phyloP scores from a whole-genome alignment of 345 rosid genomes.

The Gossypium herbaceum region DNA sequence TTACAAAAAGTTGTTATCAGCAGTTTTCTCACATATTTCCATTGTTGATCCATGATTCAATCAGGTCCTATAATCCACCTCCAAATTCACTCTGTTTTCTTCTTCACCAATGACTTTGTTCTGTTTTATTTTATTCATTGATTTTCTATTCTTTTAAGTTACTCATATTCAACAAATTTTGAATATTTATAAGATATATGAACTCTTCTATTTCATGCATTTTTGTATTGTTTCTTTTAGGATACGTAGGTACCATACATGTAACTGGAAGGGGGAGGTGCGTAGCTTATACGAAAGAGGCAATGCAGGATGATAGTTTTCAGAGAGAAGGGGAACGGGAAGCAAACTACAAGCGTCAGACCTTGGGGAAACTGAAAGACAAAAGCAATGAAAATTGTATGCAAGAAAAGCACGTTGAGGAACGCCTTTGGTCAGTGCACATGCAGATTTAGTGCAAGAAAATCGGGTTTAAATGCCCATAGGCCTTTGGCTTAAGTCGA shows the following conservation, averaged over 20 bases:
- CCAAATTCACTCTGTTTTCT: too few relatives aligned
- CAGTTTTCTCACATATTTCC: too few relatives aligned
- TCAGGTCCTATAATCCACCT: too few relatives aligned
- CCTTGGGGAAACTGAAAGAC: constrained; percentile 19
- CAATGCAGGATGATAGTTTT: constrained; percentile 22
- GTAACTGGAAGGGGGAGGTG: not conserved
- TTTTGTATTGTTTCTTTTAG: too few relatives aligned
- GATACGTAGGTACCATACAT: not conserved
- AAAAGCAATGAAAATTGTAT: constrained; percentile 1
- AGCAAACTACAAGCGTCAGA: not conserved
- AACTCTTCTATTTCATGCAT: not conserved
- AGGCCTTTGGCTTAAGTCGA: too few relatives aligned
- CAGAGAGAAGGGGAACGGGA: constrained; percentile 6
- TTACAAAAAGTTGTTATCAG: too few relatives aligned
- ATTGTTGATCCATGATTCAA: too few relatives aligned
- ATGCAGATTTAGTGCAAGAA: not conserved
- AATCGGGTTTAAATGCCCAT: too few relatives aligned
- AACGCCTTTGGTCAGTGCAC: constrained; percentile 10
- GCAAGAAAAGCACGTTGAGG: constrained; percentile 1
- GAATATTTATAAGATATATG: too few relatives aligned
- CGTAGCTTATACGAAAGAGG: constrained; percentile 38
- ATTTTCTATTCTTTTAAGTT: not conserved
- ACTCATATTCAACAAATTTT: not conserved
- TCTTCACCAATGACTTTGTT: too few relatives aligned
- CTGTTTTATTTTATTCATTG: not conserved